Conservation (phyloP, 1,139 yeast species). For the Sugiyamaella sp. region DNA sequence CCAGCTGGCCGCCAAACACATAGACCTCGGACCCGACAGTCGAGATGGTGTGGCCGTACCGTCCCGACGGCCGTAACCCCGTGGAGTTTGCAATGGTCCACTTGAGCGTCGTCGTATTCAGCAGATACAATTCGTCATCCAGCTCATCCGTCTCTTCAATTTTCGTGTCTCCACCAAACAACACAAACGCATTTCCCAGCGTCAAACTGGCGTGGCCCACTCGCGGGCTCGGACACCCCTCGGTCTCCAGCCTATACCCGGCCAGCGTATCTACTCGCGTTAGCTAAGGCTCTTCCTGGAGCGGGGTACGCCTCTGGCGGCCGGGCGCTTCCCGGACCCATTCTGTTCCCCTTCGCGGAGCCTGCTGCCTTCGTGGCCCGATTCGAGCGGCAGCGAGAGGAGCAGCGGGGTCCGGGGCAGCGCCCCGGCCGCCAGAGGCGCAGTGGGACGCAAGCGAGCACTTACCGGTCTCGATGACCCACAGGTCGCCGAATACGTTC, state of each 20-base stretch:
- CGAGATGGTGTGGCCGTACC: slow-evolving; percentile 88
- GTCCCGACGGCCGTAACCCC: slow-evolving; percentile 83
- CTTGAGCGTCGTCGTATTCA: slow-evolving; percentile 85
- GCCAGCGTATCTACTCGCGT: slow-evolving; percentile 43
- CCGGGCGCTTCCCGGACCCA: slow-evolving; percentile 11
- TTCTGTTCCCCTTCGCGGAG: not conserved
- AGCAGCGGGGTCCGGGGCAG: not conserved
- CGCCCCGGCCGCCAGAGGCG: slow-evolving; percentile 6
- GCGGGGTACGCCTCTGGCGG: slow-evolving; percentile 4
- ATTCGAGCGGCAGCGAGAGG: too few species aligned
- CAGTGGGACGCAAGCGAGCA: not conserved
- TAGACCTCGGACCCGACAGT: slow-evolving; percentile 73
- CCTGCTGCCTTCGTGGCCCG: not conserved
- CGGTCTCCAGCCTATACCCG: slow-evolving; percentile 68
- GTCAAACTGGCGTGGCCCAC: slow-evolving; percentile 94
- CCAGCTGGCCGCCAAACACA: slow-evolving; percentile 95
- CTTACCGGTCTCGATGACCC: slow-evolving; percentile 57
- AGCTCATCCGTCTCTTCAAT: slow-evolving; percentile 73
- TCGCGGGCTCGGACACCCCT: slow-evolving; percentile 87
- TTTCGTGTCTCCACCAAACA: slow-evolving; percentile 96
- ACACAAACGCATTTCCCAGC: slow-evolving; percentile 92
- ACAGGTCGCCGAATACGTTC: slow-evolving; percentile 91
- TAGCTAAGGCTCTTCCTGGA: slow-evolving; percentile 17
- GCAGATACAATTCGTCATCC: slow-evolving; percentile 86
- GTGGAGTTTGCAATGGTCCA: slow-evolving; percentile 89